A percentile compares a stretch with the other conserved stretches of the same genome.
Conservation (phyloP, 129 eudicot genomes). For the Sambucus nigra region DNA sequence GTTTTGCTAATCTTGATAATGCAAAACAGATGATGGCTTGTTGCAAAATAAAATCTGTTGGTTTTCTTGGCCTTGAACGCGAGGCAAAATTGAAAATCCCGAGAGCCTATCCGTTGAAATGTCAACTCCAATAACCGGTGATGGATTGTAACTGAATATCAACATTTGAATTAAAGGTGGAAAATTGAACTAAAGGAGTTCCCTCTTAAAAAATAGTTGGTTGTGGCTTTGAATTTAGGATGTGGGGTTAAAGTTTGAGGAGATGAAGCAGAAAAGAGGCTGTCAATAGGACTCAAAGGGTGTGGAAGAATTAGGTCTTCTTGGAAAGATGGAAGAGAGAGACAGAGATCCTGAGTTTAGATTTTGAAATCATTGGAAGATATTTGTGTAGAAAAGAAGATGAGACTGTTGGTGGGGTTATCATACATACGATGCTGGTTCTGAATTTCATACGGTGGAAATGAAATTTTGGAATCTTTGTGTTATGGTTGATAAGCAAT, state of each 20-base stretch:
- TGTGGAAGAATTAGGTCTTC: constrained; percentile 9
- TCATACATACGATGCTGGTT: constrained; percentile 1
- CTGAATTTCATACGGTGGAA: no score
- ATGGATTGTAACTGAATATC: neutral
- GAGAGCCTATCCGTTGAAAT: neutral
- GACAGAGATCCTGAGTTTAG: constrained; percentile 20
- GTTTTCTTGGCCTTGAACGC: neutral
- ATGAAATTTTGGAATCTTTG: no score
- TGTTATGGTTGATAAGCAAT: no score
- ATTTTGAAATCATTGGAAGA: constrained; percentile 19
- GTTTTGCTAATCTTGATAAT: no score
- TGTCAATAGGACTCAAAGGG: no score
- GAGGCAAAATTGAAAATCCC: neutral
- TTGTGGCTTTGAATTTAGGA: neutral
- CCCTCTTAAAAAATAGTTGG: constrained; percentile 32
- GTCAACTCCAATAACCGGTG: neutral
- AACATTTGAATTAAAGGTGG: constrained; percentile 2
- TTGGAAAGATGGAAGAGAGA: constrained; percentile 28
- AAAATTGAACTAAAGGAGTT: constrained; percentile 48
- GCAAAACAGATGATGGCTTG: neutral
- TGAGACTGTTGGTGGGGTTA: neutral
- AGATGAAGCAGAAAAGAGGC: constrained; percentile 1
- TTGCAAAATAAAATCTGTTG: neutral
- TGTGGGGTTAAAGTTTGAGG: constrained; percentile 2
- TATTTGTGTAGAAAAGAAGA: neutral